Base-by-base conservation (phyloP, 164 flowering plant genomes). In the Aristolochia californica region DNA sequence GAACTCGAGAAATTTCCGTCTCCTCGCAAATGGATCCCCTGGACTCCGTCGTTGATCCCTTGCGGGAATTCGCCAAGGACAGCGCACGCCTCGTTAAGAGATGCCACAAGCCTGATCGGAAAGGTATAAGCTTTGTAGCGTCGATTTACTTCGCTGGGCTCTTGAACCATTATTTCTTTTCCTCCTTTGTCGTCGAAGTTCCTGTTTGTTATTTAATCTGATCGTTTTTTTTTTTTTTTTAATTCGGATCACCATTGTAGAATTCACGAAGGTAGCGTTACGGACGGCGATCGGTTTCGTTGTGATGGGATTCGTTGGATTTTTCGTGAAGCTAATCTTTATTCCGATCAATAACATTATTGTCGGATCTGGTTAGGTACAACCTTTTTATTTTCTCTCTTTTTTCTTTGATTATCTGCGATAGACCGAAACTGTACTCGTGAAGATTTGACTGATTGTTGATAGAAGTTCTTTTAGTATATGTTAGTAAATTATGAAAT, bases 41-140 rank as follows among this genome's bases (percentile, higher is more conserved):
- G 1, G 88, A 83, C 52, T 74, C 82, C 2, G 85, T 77, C 52
- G 65, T 81, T 47, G 85, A 83, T 69, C 88, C 88, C 38, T 66
- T 83, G 58, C 74, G 88, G 62, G 85, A 74, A 8, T 83, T 83
- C 72, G 74, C 85, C 26, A 83, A 81, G 74, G 88, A 83, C 74
- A 83, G 88, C 60, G 69, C 64, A 51, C 83, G 85, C 57, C 88
- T 81, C 60, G 82, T 83, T 69, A 81, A 81, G 75, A 58, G 88
- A 28, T 83, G 88, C 77, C 88, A 83, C 85, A 83, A 83, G 59
- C 88, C 88, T 13, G 85, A 83, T 72, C 81, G 83, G 65, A 81
- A 83, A 74, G 88, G 82, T 78, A 47, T 13, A 25, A n/a, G n/a
- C n/a, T 8, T 20, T 47, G 50, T 11, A 17, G 20, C 40, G 16